phyloP scores from a whole-genome alignment of 169 alveolate species.

The Cryptosporidium parvum region DNA sequence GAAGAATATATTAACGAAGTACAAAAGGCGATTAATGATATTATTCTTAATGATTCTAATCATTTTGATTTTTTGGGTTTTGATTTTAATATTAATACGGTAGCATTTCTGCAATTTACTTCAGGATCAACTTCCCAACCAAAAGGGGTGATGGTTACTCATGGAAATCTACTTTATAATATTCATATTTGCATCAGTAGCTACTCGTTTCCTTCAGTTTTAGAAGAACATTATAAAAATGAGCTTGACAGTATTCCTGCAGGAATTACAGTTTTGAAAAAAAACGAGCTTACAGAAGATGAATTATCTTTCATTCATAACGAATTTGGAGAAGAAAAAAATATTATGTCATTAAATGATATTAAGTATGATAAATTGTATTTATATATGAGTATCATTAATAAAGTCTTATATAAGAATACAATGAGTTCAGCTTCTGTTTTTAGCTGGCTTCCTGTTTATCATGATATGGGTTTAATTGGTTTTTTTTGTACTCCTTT shows the following conservation, averaged over 20 bases:
- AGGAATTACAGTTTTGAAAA: constrained; percentile 19
- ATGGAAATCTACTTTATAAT: constrained; percentile 76
- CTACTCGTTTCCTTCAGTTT: constrained; percentile 45
- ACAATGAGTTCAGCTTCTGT: constrained; percentile 25
- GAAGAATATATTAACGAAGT: constrained; percentile 18
- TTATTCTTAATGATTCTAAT: background rate
- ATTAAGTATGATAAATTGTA: constrained; percentile 31
- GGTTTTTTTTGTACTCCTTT: constrained; percentile 82
- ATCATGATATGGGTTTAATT: constrained; percentile 81
- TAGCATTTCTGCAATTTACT: constrained; percentile 79
- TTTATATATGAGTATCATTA: constrained; percentile 21
- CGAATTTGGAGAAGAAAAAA: constrained; percentile 32
- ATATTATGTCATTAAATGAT: constrained; percentile 27
- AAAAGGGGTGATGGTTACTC: constrained; percentile 78
- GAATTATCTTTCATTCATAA: constrained; percentile 4
- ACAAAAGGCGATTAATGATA: constrained; percentile 22
- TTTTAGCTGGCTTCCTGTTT: constrained; percentile 78
- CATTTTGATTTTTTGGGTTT: constrained; percentile 20
- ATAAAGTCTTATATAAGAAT: background rate
- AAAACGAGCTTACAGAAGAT: constrained; percentile 15
- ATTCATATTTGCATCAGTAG: constrained; percentile 60
- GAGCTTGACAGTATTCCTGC: constrained; percentile 2
- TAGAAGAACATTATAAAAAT: constrained; percentile 19
- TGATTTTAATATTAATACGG: constrained; percentile 42
- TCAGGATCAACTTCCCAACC: constrained; percentile 81